Base-by-base conservation (phyloP, 805 yeast species). In the Suhomyces sp. region DNA sequence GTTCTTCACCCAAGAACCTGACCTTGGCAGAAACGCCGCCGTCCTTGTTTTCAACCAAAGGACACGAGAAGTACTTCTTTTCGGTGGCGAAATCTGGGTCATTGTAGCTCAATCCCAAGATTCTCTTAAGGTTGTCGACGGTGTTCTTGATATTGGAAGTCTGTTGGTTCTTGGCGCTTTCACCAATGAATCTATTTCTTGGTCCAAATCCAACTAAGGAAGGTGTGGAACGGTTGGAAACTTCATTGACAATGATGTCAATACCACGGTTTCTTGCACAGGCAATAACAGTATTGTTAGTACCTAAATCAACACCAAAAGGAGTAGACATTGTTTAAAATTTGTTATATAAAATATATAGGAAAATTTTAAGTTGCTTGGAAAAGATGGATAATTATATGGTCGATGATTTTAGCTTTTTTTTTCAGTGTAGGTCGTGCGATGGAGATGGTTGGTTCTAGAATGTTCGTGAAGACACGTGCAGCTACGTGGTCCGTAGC, bases 261-360 rank as follows among this genome's bases (percentile, higher is more conserved):
- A 94, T 94, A 70, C 98, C 98, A 80, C 98, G 87, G 85, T 93
- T 94, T 73, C 93, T 88, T 58, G 99, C 99, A 70, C 96, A 76
- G 44, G 96, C 98, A 70, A 93, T 83, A 63, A 93, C 97, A 59
- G 97, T 85, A 81, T 83, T 88, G 81, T 84, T 82, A 79, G 91
- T 91, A 78, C 99, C 99, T 71, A 94, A 87, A 84, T 94, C 99
- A 75, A 94, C 86, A 80, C 99, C 99, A 69, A 92, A 88, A 76
- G 97, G 97, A 70, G 87, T 82, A 75, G 96, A 88, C 97, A 90
- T 91, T 42, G 17, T 36, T n/a, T 33, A 17, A 38, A 17, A 6
- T 38, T 6, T 17, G 8, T 7, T 38, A 38, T 17, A 17, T 19
- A 19, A 19, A 19, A 19, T 38, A 38, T 38, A 38, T 36, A 15